Evolutionary conservation across 768 basidiomycete species (phyloP).

Genomic region (Cystofilobasidium ferigula): DNA sequence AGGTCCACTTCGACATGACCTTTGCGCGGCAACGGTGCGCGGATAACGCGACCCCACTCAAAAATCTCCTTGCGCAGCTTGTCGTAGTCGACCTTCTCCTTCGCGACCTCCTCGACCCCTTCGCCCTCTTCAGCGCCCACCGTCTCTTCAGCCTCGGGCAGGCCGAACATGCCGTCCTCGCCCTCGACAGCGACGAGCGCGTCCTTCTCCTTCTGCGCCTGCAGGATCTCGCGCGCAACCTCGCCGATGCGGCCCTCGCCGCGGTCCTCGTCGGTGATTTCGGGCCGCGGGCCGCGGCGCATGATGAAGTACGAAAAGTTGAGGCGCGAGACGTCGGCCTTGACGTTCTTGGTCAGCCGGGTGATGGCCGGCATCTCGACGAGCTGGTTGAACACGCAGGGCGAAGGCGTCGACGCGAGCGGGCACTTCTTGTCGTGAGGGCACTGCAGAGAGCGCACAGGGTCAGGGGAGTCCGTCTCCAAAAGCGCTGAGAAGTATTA

Average conservation of each 20-base stretch:
- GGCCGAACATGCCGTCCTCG: constrained; percentile 15
- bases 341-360: constrained; percentile 75
- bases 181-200: constrained; percentile 28
- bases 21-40: constrained; percentile 80
- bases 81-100: constrained; percentile 35
- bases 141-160: not conserved
- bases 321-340: constrained; percentile 70
- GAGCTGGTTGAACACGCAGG: constrained; percentile 22
- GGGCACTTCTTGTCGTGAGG: constrained; percentile 24
- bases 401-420: constrained; percentile 14
- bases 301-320: constrained; percentile 85
- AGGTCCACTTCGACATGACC: constrained; percentile 87
- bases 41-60: constrained; percentile 79
- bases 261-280: constrained; percentile 6
- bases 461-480: not conserved
- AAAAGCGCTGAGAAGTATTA: not conserved
- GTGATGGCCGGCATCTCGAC: constrained; percentile 76
- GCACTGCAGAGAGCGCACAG: constrained; percentile 4
- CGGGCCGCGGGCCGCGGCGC: constrained; percentile 62
- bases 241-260: constrained; percentile 30
- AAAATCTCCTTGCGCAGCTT: constrained; percentile 64
- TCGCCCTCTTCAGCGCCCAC: constrained; percentile 11
- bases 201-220: constrained; percentile 29
- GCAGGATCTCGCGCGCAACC: constrained; percentile 31
- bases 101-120: not conserved